A percentile compares a stretch with the other conserved stretches of the same genome.
Conservation (phyloP, 805 yeast genomes). For the Candida methanosorbosa region DNA sequence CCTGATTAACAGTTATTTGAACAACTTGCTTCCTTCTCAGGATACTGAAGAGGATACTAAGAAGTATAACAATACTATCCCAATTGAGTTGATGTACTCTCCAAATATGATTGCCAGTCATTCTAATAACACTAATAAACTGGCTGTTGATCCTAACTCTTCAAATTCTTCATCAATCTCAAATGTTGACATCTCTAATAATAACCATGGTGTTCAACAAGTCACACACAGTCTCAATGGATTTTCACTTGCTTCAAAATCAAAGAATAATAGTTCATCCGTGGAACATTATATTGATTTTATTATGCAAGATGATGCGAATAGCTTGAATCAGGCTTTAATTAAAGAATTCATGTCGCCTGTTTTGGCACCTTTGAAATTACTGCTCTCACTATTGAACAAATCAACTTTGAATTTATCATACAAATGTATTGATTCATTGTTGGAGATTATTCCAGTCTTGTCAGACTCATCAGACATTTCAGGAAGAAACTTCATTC, state of each 20-base stretch:
- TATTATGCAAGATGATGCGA: constrained; percentile 21
- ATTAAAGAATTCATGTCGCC: constrained; percentile 34
- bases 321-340: constrained; percentile 34
- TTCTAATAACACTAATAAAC: not conserved
- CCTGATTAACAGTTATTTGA: constrained; percentile 41
- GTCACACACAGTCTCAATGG: constrained; percentile 4
- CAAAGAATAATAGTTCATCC: not conserved
- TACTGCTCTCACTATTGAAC: constrained; percentile 52
- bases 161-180: constrained; percentile 15
- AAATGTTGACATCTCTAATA: constrained; percentile 10
- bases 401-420: constrained; percentile 54
- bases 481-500: constrained; percentile 77
- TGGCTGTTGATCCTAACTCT: too few species aligned
- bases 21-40: constrained; percentile 39
- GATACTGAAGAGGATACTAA: constrained; percentile 6
- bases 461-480: constrained; percentile 63
- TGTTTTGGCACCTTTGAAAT: constrained; percentile 44
- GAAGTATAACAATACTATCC: constrained; percentile 8
- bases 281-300: constrained; percentile 14
- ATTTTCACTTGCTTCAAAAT: not conserved
- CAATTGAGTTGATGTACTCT: constrained; percentile 6
- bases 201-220: not conserved
- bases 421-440: constrained; percentile 45
- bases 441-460: constrained; percentile 42
- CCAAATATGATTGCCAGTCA: not conserved